Conservation (phyloP, 192 early-diverging fungal genomes). For the Funneliformis geosporum region DNA sequence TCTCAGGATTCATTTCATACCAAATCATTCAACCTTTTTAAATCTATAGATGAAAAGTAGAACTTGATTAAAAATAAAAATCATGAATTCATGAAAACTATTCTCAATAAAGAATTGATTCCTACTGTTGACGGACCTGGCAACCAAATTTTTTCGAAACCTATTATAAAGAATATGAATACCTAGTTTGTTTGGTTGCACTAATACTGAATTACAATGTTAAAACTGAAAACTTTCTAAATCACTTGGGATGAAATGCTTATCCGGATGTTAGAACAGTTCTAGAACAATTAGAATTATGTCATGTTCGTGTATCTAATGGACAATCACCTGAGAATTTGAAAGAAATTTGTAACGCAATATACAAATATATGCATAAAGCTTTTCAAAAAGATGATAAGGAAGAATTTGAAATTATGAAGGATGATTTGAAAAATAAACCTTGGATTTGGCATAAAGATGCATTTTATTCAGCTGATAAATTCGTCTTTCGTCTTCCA, state of each 20-base stretch:
- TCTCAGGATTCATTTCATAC: too few species aligned
- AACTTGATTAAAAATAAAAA: background rate
- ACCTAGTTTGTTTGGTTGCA: background rate
- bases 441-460: background rate
- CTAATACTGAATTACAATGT: background rate
- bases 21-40: background rate
- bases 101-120: background rate
- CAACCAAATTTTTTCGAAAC: background rate
- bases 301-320: background rate
- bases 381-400: background rate
- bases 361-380: constrained; percentile 7
- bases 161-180: background rate
- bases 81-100: background rate
- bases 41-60: background rate
- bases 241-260: background rate
- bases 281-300: background rate
- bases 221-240: background rate
- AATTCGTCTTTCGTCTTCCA: background rate
- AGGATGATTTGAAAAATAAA: background rate
- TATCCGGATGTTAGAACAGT: background rate
- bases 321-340: background rate
- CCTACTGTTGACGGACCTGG: background rate
- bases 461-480: background rate
- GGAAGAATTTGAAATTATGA: background rate
- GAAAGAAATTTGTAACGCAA: background rate